A percentile compares a stretch with the other conserved stretches of the same genome.
These are phyloP conservation scores for Candida schatavii DNA, from an alignment of 805 yeast genomes.

Conservation along the genomic window DNA sequence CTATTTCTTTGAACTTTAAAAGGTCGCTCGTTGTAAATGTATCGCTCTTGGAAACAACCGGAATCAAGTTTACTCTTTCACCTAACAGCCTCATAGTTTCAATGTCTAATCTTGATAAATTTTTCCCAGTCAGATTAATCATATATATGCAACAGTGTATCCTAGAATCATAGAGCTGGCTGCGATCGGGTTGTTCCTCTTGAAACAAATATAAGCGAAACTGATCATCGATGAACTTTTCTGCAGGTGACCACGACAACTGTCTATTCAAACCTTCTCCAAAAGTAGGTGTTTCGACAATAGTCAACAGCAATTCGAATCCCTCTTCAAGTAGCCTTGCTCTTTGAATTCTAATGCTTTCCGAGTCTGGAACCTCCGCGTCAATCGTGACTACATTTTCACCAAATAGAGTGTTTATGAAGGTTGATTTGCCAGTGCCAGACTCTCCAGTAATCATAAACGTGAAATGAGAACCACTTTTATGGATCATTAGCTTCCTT, in stretches of 20 bases:
- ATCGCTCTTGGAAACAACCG: constrained; percentile 39
- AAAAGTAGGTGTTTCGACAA: constrained; percentile 74
- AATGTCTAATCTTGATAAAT: constrained; percentile 37
- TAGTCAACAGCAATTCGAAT: constrained; percentile 56
- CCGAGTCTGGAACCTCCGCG: constrained; percentile 30
- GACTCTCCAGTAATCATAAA: constrained; percentile 35
- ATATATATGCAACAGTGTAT: constrained; percentile 87
- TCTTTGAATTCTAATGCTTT: constrained; percentile 29
- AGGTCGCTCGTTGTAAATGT: constrained; percentile 27
- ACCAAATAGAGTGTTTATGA: constrained; percentile 76
- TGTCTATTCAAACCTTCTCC: constrained; percentile 56
- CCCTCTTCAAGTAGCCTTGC: constrained; percentile 59
- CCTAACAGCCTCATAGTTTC: constrained; percentile 33
- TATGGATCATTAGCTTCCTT: constrained; percentile 19
- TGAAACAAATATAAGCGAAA: constrained; percentile 64
- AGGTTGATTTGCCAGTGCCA: constrained; percentile 66
- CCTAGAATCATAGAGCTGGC: constrained; percentile 50
- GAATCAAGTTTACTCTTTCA: constrained; percentile 35
- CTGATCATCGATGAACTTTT: constrained; percentile 77
- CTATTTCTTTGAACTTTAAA: constrained; percentile 19
- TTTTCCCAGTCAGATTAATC: constrained; percentile 64
- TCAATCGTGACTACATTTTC: constrained; percentile 4
- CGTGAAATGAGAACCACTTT: constrained; percentile 33
- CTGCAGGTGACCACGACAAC: constrained; percentile 41
- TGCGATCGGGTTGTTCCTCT: constrained; percentile 49